Evolutionary conservation across 495 filamentous ascomycete species (phyloP), one percentile per base, ranked within the genome.

Genomic region (Thozetella sp.): DNA sequence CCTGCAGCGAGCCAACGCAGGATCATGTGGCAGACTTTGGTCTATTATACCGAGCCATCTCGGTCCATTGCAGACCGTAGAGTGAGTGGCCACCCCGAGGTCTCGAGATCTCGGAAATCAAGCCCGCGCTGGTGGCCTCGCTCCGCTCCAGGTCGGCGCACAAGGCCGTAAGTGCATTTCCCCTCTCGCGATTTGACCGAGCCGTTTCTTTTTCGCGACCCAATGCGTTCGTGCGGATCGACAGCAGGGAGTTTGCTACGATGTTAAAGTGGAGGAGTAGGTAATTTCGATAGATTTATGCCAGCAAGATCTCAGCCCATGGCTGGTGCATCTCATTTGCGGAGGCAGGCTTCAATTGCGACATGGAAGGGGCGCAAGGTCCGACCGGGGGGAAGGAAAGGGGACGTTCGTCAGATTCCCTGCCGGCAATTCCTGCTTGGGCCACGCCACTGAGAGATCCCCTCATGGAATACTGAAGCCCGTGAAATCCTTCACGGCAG

Each of bases 221-320:
- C 9, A 48, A 48, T 19, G 4, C 3, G 9, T 3, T n/a, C 4
- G 9, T 20, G 43, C 43, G 3, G 43, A 48, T 48, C 43, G 43
- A 20, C 43, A 20, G n/a, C 43, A 48, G 43, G 43, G 10, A 48
- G 43, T 19, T 19, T 10, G n/a, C 30, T 37, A 20, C n/a, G 9
- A n/a, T 13, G 11, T 3, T 4, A 48, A n/a, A 48, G 10, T 10
- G 3, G 43, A 48, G 43, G 43, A 37, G 43, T 19, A 48, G n/a
- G 43, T 19, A 48, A 48, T 48, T 48, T 48, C 43, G 43, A 48
- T 48, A 19, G n/a, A n/a, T 48, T 48, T 48, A 48, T 48, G 43
- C 43, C 43, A 48, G 43, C 43, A 48, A 13, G n/a, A 48, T 48
- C 43, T 48, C 43, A 48, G 43, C 43, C 20, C 43, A 10, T n/a